phyloP scores from a whole-genome alignment of 331 rosid species.

The Quercus phellos region DNA sequence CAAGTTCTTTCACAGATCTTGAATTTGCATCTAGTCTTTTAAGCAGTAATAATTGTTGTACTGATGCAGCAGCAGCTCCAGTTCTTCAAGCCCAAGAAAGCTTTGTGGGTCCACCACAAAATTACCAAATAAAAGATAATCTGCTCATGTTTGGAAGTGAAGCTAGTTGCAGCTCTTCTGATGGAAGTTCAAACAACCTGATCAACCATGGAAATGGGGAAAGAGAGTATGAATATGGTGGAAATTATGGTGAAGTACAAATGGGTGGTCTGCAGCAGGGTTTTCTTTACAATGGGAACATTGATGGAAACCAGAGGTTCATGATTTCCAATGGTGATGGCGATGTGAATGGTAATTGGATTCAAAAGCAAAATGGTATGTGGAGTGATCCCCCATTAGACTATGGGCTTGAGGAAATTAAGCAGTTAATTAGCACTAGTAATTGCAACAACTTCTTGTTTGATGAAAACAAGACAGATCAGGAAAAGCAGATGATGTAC shows the following conservation, averaged over 20 bases:
- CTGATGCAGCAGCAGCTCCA: conserved; percentile 15
- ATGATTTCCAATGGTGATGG: conserved; percentile 22
- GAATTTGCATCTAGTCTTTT: conserved; percentile 35
- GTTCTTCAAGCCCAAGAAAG: conserved; percentile 40
- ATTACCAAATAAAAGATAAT: conserved; percentile 24
- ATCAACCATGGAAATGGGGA: conserved; percentile 23
- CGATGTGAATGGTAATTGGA: conserved; percentile 14
- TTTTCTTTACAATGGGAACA: conserved; percentile 14
- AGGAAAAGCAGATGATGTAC: conserved; percentile 39
- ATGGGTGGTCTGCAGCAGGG: conserved; percentile 18
- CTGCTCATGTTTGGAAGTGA: conserved; percentile 39
- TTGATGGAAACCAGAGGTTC: conserved; percentile 33
- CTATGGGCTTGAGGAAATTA: conserved; percentile 64
- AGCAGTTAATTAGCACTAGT: conserved; percentile 44
- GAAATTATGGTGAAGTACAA: conserved; percentile 12
- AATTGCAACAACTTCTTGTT: conserved; percentile 51
- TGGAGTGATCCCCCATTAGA: conserved; percentile 47
- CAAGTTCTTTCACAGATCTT: conserved; percentile 28
- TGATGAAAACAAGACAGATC: conserved; percentile 54
- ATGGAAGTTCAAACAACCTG: conserved; percentile 42
- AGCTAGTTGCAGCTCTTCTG: conserved; percentile 69
- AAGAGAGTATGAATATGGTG: conserved; percentile 17
- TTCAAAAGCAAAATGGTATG: conserved; percentile 21
- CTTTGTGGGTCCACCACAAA: conserved; percentile 25
- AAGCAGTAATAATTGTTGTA: conserved; percentile 23